These are phyloP conservation scores for Actinomucor elegans DNA, from an alignment of 371 early-diverging fungal species.

Conservation along the genomic window DNA sequence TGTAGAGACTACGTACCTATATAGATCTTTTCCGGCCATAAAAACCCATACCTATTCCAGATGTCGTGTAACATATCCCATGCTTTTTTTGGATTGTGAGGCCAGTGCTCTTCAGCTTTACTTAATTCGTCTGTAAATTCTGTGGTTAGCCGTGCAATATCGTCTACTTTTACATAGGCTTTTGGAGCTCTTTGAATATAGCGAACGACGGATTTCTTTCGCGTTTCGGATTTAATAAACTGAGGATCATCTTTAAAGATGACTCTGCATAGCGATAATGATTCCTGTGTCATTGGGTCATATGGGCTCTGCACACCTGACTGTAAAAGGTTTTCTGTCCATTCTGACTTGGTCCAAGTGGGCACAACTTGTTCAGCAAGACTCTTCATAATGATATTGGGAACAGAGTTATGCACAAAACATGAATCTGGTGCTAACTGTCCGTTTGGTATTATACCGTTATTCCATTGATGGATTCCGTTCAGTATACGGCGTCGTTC, in stretches of 20 bases:
- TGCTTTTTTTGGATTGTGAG: slow-evolving; percentile 6
- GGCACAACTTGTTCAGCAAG: neutral
- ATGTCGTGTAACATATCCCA: slow-evolving; percentile 11
- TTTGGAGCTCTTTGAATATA: neutral
- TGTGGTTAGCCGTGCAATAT: slow-evolving; percentile 9
- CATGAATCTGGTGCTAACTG: slow-evolving; percentile 3
- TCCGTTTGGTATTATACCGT: slow-evolving; percentile 7
- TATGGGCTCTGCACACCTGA: slow-evolving; percentile 2
- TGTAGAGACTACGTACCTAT: slow-evolving; percentile 1
- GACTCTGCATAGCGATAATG: neutral
- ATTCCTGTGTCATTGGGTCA: slow-evolving; percentile 5
- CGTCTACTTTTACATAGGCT: neutral
- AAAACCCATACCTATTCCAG: slow-evolving; percentile 15
- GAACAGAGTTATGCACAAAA: slow-evolving; percentile 13
- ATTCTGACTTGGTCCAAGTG: slow-evolving; percentile 1
- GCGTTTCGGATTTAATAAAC: neutral
- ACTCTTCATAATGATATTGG: neutral
- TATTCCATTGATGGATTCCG: slow-evolving; percentile 4
- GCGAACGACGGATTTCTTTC: neutral
- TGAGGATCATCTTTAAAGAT: neutral
- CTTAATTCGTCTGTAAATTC: slow-evolving; percentile 6
- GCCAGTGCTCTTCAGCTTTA: slow-evolving; percentile 11
- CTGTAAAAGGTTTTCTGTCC: slow-evolving; percentile 7
- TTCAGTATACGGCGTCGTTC: slow-evolving; percentile 6
- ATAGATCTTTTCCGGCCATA: slow-evolving; percentile 13